Percentiles rank a stretch among this genome's conserved stretches.
Evolutionary conservation across 768 basidiomycete species (phyloP).

Genomic region (Thelephora aurantiotincta): DNA sequence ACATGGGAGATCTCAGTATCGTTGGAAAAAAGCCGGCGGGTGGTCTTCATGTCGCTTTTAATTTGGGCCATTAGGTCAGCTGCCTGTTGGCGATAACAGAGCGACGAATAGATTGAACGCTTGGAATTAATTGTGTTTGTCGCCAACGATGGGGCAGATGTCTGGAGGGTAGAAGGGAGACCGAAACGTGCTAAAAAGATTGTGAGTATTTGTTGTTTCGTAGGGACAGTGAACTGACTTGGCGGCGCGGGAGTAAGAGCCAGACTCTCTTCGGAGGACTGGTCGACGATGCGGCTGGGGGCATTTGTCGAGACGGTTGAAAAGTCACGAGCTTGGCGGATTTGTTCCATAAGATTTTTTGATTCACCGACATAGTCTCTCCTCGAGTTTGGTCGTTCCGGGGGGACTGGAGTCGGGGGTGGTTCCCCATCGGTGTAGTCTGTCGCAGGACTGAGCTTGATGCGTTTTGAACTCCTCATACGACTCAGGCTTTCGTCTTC

Average conservation of each 20-base stretch:
- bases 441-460: constrained; percentile 59
- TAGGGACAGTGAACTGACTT: not conserved
- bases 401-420: not conserved
- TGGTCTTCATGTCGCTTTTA: constrained; percentile 60
- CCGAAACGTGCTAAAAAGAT: not conserved
- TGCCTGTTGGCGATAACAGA: constrained; percentile 62
- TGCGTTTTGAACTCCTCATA: constrained; percentile 63
- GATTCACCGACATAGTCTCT: constrained; percentile 73
- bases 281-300: constrained; percentile 19
- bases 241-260: not conserved
- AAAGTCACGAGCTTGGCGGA: constrained; percentile 63
- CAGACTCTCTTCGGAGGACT: not conserved
- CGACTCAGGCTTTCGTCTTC: constrained; percentile 32
- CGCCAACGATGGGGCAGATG: not conserved
- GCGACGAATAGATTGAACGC: constrained; percentile 37
- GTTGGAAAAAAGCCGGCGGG: constrained; percentile 57
- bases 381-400: constrained; percentile 17
- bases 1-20: constrained; percentile 42
- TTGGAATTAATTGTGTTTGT: constrained; percentile 8
- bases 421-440: constrained; percentile 35
- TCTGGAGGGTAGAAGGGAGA: not conserved
- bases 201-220: not conserved
- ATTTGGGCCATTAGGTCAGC: constrained; percentile 78
- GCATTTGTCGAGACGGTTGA: constrained; percentile 55
- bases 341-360: constrained; percentile 63